phyloP scores from a whole-genome alignment of 2,329 filamentous ascomycete genomes.

The Neoascochyta sp. region DNA sequence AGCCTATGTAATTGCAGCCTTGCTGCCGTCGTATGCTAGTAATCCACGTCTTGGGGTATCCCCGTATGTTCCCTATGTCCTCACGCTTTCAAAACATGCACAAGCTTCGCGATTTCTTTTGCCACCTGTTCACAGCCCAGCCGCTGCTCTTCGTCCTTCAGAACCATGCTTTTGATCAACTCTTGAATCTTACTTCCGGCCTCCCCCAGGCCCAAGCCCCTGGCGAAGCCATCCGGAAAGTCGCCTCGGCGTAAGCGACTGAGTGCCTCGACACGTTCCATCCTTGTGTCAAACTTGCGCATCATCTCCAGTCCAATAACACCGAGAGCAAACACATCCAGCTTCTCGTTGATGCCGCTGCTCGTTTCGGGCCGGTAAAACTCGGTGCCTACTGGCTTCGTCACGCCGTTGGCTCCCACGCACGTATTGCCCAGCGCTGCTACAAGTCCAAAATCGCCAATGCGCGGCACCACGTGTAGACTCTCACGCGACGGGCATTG shows the following conservation, averaged over 20 bases:
- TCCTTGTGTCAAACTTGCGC: slow-evolving; percentile 46
- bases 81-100: slow-evolving; percentile 17
- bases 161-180: slow-evolving; percentile 33
- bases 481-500: slow-evolving; percentile 40
- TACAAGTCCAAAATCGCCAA: slow-evolving; percentile 66
- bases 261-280: slow-evolving; percentile 41
- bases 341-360: slow-evolving; percentile 44
- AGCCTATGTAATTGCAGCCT: too few species aligned
- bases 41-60: too few species aligned
- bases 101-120: slow-evolving; percentile 16
- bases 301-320: slow-evolving; percentile 62
- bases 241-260: slow-evolving; percentile 30
- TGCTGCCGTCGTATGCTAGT: too few species aligned
- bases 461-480: slow-evolving; percentile 55
- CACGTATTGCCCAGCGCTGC: slow-evolving; percentile 48
- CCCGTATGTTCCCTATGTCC: too few species aligned
- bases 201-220: slow-evolving; percentile 15
- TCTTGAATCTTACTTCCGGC: slow-evolving; percentile 18
- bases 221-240: slow-evolving; percentile 30
- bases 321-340: slow-evolving; percentile 61
- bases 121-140: slow-evolving; percentile 31
- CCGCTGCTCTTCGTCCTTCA: slow-evolving; percentile 25
- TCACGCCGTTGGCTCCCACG: slow-evolving; percentile 18
- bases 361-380: slow-evolving; percentile 54
- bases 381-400: slow-evolving; percentile 56